Evolutionary conservation across 169 alveolate genomes (phyloP).

Genomic region (Plasmodium yoelii): DNA sequence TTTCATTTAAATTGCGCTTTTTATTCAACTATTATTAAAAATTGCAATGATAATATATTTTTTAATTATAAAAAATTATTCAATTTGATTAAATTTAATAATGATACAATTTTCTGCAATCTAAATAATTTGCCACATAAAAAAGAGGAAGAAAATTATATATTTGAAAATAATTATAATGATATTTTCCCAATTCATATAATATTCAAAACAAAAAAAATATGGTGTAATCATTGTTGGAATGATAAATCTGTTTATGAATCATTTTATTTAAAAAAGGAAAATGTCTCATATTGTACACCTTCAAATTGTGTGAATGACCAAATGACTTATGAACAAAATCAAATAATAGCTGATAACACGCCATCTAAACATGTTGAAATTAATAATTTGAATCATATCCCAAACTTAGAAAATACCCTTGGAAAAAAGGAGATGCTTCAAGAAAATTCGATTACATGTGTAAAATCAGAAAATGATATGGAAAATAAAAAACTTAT

Average conservation of each 20-base stretch:
- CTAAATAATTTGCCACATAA: neutral
- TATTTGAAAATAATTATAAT: slow-evolving; percentile 24
- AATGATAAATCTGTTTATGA: slow-evolving; percentile 25
- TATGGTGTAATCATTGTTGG: slow-evolving; percentile 84
- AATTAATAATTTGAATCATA: too few species aligned
- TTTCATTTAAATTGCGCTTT: slow-evolving; percentile 82
- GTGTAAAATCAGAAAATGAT: too few species aligned
- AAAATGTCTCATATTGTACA: neutral
- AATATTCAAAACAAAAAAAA: slow-evolving; percentile 76
- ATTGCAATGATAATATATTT: slow-evolving; percentile 28
- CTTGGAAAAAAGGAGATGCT: too few species aligned
- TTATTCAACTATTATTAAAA: slow-evolving; percentile 68
- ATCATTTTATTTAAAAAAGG: slow-evolving; percentile 32
- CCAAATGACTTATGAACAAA: too few species aligned
- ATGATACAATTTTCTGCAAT: slow-evolving; percentile 58
- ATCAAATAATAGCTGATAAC: too few species aligned
- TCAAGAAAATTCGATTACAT: too few species aligned
- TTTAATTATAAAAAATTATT: slow-evolving; percentile 43
- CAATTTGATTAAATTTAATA: slow-evolving; percentile 38
- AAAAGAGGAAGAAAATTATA: slow-evolving; percentile 5
- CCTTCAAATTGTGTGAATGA: too few species aligned
- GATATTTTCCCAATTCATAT: slow-evolving; percentile 80
- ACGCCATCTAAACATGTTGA: too few species aligned
- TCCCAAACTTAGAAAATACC: too few species aligned
- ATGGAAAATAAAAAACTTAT: too few species aligned